Percentiles rank a stretch among this genome's conserved stretches.
These are phyloP conservation scores for Penicillium rolfsii DNA, from an alignment of 2,329 filamentous ascomycete species.

Conservation along the genomic window DNA sequence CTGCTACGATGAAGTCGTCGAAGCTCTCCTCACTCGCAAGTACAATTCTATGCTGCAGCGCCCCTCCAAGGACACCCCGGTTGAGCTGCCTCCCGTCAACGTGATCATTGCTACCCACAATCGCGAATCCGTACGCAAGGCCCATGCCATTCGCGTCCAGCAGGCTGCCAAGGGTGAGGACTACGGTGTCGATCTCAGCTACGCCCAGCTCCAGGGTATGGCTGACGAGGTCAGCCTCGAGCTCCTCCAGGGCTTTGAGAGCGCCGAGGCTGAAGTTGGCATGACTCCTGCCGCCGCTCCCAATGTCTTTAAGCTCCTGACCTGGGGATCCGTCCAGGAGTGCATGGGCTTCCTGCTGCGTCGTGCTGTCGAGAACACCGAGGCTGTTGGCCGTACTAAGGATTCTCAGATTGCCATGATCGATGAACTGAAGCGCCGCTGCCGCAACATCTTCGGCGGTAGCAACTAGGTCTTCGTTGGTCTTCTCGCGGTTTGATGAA, in stretches of 20 bases:
- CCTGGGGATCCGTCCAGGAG: slow-evolving; percentile 63
- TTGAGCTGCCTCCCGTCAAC: slow-evolving; percentile 49
- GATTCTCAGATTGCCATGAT: slow-evolving; percentile 45
- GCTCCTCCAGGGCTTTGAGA: slow-evolving; percentile 52
- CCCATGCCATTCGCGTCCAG: slow-evolving; percentile 49
- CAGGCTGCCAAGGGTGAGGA: slow-evolving; percentile 52
- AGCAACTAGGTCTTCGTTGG: slow-evolving; percentile 15
- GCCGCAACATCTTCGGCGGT: slow-evolving; percentile 27
- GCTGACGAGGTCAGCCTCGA: slow-evolving; percentile 82
- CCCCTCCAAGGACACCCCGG: slow-evolving; percentile 42
- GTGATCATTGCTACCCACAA: slow-evolving; percentile 66
- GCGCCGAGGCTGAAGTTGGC: slow-evolving; percentile 27
- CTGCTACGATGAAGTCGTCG: slow-evolving; percentile 61
- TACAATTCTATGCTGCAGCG: slow-evolving; percentile 61
- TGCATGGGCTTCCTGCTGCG: slow-evolving; percentile 65
- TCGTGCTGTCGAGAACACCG: slow-evolving; percentile 73
- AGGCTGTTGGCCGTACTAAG: slow-evolving; percentile 60
- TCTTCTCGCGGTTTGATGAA: slow-evolving; percentile 2
- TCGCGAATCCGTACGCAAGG: slow-evolving; percentile 55
- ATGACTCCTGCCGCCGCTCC: slow-evolving; percentile 42
- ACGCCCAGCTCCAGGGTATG: slow-evolving; percentile 91
- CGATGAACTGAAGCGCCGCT: slow-evolving; percentile 40
- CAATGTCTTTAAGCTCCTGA: slow-evolving; percentile 61
- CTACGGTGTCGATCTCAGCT: slow-evolving; percentile 54
- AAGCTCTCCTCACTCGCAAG: slow-evolving; percentile 58